These are phyloP conservation scores for Microdochium nivale DNA, from an alignment of 2,329 filamentous ascomycete genomes.

Conservation along the genomic window DNA sequence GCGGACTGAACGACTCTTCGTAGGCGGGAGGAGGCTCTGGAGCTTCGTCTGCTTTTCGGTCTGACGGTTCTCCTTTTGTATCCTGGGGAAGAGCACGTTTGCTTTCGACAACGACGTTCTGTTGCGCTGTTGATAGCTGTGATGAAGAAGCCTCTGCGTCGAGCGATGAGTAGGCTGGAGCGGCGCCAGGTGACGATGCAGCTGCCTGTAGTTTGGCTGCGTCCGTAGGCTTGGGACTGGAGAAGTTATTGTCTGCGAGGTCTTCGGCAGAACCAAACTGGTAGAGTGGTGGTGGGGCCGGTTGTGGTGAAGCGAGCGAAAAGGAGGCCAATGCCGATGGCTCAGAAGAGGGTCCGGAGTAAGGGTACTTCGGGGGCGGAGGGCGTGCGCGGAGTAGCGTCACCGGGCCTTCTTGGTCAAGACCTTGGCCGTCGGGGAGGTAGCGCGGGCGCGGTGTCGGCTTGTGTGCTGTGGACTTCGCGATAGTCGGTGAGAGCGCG, in stretches of 20 bases:
- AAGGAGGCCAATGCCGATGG: constrained; percentile 36
- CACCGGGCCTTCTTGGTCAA: constrained; percentile 13
- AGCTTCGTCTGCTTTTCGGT: constrained; percentile 62
- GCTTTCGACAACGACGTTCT: constrained; percentile 59
- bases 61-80: constrained; percentile 65
- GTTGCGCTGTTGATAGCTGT: constrained; percentile 27
- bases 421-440: constrained; percentile 21
- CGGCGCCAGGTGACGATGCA: constrained; percentile 30
- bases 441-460: constrained; percentile 19
- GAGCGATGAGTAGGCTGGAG: constrained; percentile 46
- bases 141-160: constrained; percentile 28
- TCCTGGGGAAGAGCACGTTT: constrained; percentile 79
- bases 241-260: constrained; percentile 19
- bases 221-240: constrained; percentile 13
- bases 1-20: constrained; percentile 86
- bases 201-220: constrained; percentile 18
- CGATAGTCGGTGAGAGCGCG: constrained; percentile 20
- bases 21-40: constrained; percentile 93
- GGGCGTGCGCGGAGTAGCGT: constrained; percentile 29
- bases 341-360: constrained; percentile 40
- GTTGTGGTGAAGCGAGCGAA: constrained; percentile 20
- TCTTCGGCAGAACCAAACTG: constrained; percentile 21
- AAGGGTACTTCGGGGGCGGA: constrained; percentile 54
- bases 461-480: constrained; percentile 9
- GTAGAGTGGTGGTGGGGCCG: constrained; percentile 49